Percentiles rank a stretch among this genome's conserved stretches.
Evolutionary conservation across 2,329 filamentous ascomycete species (phyloP).

Genomic region (Ceratocystiopsis sp.): DNA sequence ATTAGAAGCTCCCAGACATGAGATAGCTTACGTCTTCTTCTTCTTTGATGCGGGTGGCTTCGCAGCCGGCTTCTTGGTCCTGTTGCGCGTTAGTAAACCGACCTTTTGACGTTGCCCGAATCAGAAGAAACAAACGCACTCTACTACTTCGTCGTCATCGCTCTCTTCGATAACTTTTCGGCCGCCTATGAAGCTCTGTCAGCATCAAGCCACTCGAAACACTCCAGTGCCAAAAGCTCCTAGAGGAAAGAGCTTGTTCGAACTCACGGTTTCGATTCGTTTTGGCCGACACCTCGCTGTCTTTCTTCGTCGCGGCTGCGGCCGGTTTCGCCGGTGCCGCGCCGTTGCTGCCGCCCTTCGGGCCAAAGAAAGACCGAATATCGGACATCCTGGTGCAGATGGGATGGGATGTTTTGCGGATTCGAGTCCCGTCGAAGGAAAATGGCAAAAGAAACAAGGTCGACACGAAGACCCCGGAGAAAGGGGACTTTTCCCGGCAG

Average conservation of each 20-base stretch:
- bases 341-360: slow-evolving; percentile 27
- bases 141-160: slow-evolving; percentile 11
- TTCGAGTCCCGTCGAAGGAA: not conserved
- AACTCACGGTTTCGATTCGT: slow-evolving; percentile 11
- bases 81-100: slow-evolving; percentile 9
- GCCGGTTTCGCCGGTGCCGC: slow-evolving; percentile 21
- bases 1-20: not conserved
- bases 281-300: slow-evolving; percentile 12
- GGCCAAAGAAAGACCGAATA: slow-evolving; percentile 60
- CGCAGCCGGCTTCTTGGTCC: slow-evolving; percentile 36
- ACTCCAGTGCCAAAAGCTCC: too few species aligned
- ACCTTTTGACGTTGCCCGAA: slow-evolving; percentile 2
- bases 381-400: slow-evolving; percentile 42
- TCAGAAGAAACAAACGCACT: slow-evolving; percentile 15
- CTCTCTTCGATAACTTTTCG: slow-evolving; percentile 15
- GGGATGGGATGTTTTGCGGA: not conserved
- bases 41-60: slow-evolving; percentile 30
- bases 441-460: not conserved
- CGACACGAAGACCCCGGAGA: not conserved
- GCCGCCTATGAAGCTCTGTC: slow-evolving; percentile 4
- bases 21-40: slow-evolving; percentile 31
- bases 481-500: not conserved
- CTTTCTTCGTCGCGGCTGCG: slow-evolving; percentile 16
- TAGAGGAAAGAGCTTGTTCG: too few species aligned
- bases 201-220: too few species aligned